These are phyloP conservation scores for Entomortierella parvispora DNA, from an alignment of 192 early-diverging fungal species.

Conservation along the genomic window DNA sequence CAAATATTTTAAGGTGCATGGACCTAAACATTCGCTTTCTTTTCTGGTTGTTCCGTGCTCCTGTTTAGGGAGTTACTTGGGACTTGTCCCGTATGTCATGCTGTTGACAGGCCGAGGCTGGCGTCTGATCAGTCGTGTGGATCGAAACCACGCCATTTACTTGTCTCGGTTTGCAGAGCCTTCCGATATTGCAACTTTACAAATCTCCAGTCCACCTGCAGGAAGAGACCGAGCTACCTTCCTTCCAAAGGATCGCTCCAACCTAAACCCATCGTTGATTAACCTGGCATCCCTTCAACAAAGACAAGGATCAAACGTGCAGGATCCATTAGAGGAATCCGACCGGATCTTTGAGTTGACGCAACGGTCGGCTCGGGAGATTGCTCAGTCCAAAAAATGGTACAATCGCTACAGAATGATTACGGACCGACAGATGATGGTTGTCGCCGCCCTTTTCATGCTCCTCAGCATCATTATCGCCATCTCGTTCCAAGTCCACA, in stretches of 20 bases:
- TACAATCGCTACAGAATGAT: conserved; percentile 36
- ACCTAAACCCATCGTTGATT: background rate
- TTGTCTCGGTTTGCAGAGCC: conserved; percentile 40
- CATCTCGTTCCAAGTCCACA: background rate
- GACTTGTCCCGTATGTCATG: conserved; percentile 28
- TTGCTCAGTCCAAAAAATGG: conserved; percentile 29
- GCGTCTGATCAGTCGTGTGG: conserved; percentile 36
- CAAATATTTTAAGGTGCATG: background rate
- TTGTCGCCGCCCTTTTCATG: conserved; percentile 11
- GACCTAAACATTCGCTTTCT: background rate
- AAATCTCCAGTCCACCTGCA: background rate
- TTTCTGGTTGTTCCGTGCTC: background rate
- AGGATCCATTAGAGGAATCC: background rate
- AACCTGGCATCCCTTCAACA: background rate
- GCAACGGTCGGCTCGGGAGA: conserved; percentile 5
- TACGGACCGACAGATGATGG: conserved; percentile 33
- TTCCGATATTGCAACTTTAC: conserved; percentile 13
- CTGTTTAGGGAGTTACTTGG: conserved; percentile 24
- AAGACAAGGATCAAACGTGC: background rate
- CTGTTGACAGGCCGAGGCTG: conserved; percentile 24
- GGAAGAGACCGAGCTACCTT: background rate
- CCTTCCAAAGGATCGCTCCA: background rate
- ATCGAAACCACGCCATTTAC: conserved; percentile 43
- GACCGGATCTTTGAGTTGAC: conserved; percentile 20
- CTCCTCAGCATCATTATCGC: conserved; percentile 4